These are phyloP conservation scores for Allium cepa DNA, from an alignment of 106 monocot genomes.

Conservation along the genomic window DNA sequence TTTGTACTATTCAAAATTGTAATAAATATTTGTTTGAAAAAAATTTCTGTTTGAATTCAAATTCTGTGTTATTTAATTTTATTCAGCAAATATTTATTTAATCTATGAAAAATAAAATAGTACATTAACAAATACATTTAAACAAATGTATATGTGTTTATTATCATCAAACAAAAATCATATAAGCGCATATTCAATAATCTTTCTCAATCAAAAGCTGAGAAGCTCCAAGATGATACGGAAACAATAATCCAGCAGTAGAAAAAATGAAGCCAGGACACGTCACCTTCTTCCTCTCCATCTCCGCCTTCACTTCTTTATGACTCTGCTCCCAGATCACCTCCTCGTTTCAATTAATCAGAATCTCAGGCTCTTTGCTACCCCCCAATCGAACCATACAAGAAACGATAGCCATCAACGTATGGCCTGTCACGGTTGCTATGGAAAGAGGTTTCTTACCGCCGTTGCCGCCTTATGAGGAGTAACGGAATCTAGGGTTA, in stretches of 20 bases:
- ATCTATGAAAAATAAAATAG: too few relatives aligned
- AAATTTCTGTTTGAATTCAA: too few relatives aligned
- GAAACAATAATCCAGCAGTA: constrained; percentile 79
- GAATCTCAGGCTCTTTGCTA: not conserved
- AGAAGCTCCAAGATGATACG: constrained; percentile 84
- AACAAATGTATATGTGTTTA: too few relatives aligned
- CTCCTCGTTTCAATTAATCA: not conserved
- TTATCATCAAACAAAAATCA: too few relatives aligned
- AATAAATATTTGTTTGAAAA: too few relatives aligned
- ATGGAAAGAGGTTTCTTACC: constrained; percentile 44
- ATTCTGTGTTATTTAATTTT: too few relatives aligned
- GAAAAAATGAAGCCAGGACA: constrained; percentile 94
- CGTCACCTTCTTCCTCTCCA: constrained; percentile 44
- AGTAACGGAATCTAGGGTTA: constrained; percentile 4
- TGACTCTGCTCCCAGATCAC: constrained; percentile 78
- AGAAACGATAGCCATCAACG: constrained; percentile 69
- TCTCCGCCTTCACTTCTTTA: constrained; percentile 67
- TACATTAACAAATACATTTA: too few relatives aligned
- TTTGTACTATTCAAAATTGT: too few relatives aligned
- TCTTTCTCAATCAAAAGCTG: constrained; percentile 74
- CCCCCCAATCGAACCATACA: constrained; percentile 17
- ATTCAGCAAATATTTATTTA: too few relatives aligned
- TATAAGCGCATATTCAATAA: too few relatives aligned
- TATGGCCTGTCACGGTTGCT: constrained; percentile 43
- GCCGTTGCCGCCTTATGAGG: not conserved